Evolutionary conservation across 2,329 filamentous ascomycete species (phyloP).

Genomic region (Intubia oerlemansii): DNA sequence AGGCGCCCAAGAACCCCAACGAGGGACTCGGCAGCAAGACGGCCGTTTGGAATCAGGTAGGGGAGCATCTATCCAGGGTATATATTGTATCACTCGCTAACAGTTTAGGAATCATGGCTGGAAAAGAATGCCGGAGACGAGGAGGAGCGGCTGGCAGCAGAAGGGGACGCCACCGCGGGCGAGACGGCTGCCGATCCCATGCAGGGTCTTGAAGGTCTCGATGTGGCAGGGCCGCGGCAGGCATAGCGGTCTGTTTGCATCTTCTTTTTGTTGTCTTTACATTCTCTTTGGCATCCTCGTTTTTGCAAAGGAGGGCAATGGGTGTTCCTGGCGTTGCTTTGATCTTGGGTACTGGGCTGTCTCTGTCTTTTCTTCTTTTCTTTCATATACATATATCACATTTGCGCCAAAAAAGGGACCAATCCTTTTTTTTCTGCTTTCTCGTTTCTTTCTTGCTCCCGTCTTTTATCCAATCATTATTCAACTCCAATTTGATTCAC

Average conservation of each 20-base stretch:
- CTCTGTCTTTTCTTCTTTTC: background rate
- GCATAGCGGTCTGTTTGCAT: conserved; percentile 28
- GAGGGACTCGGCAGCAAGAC: conserved; percentile 84
- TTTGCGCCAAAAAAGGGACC: no score
- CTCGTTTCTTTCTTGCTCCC: background rate
- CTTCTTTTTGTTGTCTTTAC: background rate
- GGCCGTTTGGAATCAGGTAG: conserved; percentile 90
- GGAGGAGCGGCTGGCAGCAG: conserved; percentile 44
- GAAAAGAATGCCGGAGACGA: conserved; percentile 71
- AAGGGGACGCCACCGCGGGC: conserved; percentile 26
- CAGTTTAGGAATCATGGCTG: conserved; percentile 67
- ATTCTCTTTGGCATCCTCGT: background rate
- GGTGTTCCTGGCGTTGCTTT: no score
- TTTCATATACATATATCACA: background rate
- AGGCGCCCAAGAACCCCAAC: conserved; percentile 63
- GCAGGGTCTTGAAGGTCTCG: conserved; percentile 83
- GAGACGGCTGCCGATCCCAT: conserved; percentile 57
- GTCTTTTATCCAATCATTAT: conserved; percentile 1
- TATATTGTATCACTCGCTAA: no score
- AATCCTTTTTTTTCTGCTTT: no score
- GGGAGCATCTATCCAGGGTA: no score
- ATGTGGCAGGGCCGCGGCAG: conserved; percentile 79
- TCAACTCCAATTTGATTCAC: no score
- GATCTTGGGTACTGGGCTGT: no score
- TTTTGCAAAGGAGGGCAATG: no score